Evolutionary conservation across 164 flowering plant genomes (phyloP), one percentile per base, ranked within the genome.

Genomic region (Nymphaea colorata): DNA sequence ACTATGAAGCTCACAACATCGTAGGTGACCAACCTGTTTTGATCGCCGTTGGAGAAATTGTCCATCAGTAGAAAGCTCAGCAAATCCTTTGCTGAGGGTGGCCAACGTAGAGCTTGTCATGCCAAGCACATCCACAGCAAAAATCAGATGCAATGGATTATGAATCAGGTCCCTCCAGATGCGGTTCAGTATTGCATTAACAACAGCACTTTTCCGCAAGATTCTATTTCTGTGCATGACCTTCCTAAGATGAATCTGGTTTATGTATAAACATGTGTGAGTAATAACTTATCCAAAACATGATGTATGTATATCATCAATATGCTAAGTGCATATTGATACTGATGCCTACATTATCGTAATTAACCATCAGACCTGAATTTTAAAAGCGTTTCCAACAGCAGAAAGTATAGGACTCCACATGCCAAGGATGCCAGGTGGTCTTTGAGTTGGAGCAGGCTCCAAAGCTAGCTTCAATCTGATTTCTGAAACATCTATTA

Each of bases 41-140:
- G 96, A 85, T 17, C 99, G 93, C 67, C 91, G 76, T 69, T 91
- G 87, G 72, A 88, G 77, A 81, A 94, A 94, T 75, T 88, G 98
- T 51, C 96, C 98, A 82, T 94, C 99, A n/a, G 98, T 94, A 47
- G 99, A 94, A 65, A 94, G 94, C 77, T 90, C 94, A 42, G 99
- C 98, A 82, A 94, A 94, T 42, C 99, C 99, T 84, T 82, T 94
- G 75, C 99, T 84, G 61, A 94, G 85, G 67, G 99, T 90, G 66
- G 98, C 89, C 80, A 94, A 78, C 36, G 99, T 94, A 70, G 99
- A 94, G 75, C 99, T 91, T 71, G 98, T 83, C 98, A 90, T 85
- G n/a, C 99, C 98, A 76, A 94, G 84, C 25, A 94, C 93, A 80
- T 94, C 99, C 4, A 94, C 89, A 4, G 99, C 88, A 76, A 88